A percentile compares a stretch with the other conserved stretches of the same genome.
phyloP scores from a whole-genome alignment of 176 grass and related monocot genomes.

The Raddia distichophylla region DNA sequence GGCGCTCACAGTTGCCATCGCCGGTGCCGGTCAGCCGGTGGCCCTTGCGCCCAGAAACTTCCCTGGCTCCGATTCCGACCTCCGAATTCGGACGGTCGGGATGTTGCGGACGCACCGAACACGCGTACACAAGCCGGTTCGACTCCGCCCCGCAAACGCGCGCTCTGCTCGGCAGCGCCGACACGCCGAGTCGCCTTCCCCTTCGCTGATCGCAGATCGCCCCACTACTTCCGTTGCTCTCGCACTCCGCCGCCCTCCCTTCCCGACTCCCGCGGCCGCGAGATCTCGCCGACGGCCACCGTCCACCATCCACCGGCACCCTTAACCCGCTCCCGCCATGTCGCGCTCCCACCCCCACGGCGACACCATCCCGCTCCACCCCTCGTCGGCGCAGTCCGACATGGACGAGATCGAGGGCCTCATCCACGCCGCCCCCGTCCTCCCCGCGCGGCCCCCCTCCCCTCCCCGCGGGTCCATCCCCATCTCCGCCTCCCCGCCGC shows the following conservation, averaged over 20 bases:
- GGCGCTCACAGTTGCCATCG: too few species aligned
- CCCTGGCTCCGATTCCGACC: too few species aligned
- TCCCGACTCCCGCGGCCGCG: background rate
- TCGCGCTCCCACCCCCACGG: constrained; percentile 40
- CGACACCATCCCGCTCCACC: constrained; percentile 76
- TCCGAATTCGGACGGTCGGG: too few species aligned
- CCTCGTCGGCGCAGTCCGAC: constrained; percentile 80
- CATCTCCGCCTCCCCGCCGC: constrained; percentile 34
- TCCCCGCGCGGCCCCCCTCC: constrained; percentile 56
- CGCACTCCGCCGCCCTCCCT: background rate
- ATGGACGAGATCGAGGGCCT: constrained; percentile 95
- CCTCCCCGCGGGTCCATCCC: constrained; percentile 76
- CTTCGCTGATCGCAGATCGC: background rate
- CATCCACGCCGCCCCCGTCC: constrained; percentile 49
- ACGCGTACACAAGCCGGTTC: too few species aligned
- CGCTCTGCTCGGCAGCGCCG: too few species aligned
- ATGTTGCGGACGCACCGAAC: too few species aligned
- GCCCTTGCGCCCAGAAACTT: too few species aligned
- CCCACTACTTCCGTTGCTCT: background rate
- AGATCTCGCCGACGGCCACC: background rate
- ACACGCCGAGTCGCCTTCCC: background rate
- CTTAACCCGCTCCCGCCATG: constrained; percentile 41
- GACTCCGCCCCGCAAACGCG: too few species aligned
- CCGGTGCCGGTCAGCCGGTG: too few species aligned
- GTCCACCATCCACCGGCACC: background rate